Conservation (phyloP, 2,329 filamentous ascomycete species). For the Lithohypha guttulata region DNA sequence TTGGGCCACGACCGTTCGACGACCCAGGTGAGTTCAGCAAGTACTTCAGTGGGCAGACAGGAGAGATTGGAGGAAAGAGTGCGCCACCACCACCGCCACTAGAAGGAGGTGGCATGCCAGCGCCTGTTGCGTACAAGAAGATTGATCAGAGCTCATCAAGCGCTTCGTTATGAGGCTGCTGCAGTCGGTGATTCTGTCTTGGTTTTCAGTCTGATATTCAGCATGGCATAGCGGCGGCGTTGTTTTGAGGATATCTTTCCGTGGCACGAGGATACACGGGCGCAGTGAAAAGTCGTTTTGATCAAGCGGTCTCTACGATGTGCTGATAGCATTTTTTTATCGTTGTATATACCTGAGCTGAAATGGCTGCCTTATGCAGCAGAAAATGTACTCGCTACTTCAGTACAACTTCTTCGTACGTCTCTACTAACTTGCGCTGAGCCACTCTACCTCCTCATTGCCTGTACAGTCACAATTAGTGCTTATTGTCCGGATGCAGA, state of each 20-base stretch:
- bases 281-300: not conserved
- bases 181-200: not conserved
- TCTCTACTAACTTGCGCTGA: too few relatives aligned
- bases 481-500: too few relatives aligned
- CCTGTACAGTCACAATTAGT: too few relatives aligned
- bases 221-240: conserved; percentile 10
- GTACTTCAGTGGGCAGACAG: conserved; percentile 60
- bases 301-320: too few relatives aligned
- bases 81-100: conserved; percentile 35
- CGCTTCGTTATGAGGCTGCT: conserved; percentile 7
- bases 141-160: conserved; percentile 11
- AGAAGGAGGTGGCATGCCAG: conserved; percentile 15
- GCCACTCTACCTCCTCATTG: too few relatives aligned
- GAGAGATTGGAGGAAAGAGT: conserved; percentile 35
- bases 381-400: not conserved
- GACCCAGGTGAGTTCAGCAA: conserved; percentile 85
- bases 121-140: conserved; percentile 20
- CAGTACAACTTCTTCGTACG: not conserved
- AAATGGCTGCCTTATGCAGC: not conserved
- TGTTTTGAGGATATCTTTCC: not conserved
- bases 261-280: not conserved
- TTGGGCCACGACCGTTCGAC: conserved; percentile 74
- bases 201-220: not conserved
- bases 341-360: not conserved
- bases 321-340: not conserved